A percentile compares a stretch with the other conserved stretches of the same genome.
Conservation (phyloP, 306 rosid species). For the Prunus davidiana region DNA sequence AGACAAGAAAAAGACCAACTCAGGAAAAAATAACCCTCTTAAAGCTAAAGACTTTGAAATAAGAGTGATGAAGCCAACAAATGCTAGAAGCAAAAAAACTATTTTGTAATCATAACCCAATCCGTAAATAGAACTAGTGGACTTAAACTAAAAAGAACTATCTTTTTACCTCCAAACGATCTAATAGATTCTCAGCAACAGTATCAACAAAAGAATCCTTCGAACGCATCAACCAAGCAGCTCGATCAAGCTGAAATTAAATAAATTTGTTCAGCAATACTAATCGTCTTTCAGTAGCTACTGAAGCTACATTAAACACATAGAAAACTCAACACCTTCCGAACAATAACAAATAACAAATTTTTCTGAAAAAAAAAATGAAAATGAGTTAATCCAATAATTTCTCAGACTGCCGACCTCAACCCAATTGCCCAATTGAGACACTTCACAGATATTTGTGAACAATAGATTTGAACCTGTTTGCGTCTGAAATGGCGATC, state of each 20-base stretch:
- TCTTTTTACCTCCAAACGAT: constrained; percentile 68
- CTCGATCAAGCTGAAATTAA: constrained; percentile 75
- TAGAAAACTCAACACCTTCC: background rate
- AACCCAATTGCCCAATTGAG: background rate
- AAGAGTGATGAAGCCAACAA: background rate
- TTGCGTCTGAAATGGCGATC: constrained; percentile 73
- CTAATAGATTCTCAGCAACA: constrained; percentile 71
- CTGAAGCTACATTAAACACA: background rate
- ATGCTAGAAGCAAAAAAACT: background rate
- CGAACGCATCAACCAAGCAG: constrained; percentile 79
- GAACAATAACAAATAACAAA: background rate
- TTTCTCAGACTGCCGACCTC: background rate
- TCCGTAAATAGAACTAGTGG: background rate
- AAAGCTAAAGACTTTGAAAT: background rate
- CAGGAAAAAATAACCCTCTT: background rate
- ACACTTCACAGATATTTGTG: background rate
- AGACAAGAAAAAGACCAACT: too few species aligned
- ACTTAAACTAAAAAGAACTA: background rate
- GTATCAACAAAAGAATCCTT: constrained; percentile 67
- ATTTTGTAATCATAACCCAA: background rate
- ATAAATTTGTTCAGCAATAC: background rate
- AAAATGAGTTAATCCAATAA: background rate
- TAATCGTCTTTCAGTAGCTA: too few species aligned
- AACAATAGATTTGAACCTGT: constrained; percentile 39
- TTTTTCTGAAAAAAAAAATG: background rate